These are phyloP conservation scores for Silene latifolia DNA, from an alignment of 148 eudicot species.

Conservation along the genomic window DNA sequence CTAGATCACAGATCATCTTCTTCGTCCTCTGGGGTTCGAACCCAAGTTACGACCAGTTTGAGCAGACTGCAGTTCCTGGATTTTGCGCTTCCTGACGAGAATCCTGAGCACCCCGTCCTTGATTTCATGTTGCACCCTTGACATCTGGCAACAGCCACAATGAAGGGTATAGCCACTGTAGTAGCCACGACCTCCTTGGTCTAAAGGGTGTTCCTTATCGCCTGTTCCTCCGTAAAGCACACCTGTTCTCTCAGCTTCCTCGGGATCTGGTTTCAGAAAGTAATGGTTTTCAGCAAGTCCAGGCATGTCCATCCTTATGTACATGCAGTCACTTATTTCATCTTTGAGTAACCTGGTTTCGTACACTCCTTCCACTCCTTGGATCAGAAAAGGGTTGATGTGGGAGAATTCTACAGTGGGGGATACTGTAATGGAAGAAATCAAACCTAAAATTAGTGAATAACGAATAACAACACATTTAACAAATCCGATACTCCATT, in stretches of 20 bases:
- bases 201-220: neutral
- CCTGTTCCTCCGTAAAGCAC: neutral
- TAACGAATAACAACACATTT: neutral
- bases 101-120: neutral
- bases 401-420: neutral
- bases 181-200: neutral
- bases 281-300: neutral
- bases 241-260: neutral
- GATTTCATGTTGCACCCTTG: neutral
- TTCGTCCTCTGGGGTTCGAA: neutral
- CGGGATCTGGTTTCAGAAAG: neutral
- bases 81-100: neutral
- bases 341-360: neutral
- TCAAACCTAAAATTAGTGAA: neutral
- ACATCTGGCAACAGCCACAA: neutral
- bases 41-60: neutral
- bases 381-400: neutral
- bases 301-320: neutral
- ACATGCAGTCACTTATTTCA: neutral
- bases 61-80: neutral
- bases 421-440: neutral
- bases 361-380: neutral
- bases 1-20: neutral
- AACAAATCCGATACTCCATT: neutral
- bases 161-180: neutral